Percentiles rank a stretch among this genome's conserved stretches.
Conservation (phyloP, 176 grass and related monocot genomes). For the Oryza punctata region DNA sequence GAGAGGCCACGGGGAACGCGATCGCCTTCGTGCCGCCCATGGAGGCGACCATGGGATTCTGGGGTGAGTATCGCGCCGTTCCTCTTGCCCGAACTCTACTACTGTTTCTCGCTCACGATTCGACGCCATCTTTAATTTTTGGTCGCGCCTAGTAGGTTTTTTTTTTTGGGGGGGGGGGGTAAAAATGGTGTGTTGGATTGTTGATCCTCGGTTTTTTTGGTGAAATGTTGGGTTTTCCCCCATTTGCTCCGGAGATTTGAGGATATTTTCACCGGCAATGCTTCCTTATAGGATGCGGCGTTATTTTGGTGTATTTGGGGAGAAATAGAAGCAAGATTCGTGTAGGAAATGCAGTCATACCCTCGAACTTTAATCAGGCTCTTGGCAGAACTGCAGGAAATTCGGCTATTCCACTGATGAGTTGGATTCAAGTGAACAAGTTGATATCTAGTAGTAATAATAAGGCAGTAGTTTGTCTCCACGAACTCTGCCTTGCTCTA, state of each 20-base stretch:
- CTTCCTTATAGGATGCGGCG: neutral
- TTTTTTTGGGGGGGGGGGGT: too few relatives aligned
- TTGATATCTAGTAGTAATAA: neutral
- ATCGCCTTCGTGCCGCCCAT: neutral
- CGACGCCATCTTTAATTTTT: neutral
- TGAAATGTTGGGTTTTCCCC: neutral
- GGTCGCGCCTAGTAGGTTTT: neutral
- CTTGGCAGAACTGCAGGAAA: neutral
- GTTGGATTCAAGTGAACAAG: neutral
- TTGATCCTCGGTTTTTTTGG: neutral
- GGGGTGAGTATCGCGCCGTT: slow-evolving; percentile 7
- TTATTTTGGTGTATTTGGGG: neutral
- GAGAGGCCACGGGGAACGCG: neutral
- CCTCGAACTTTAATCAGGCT: neutral
- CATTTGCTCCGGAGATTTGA: neutral
- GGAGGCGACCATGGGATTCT: slow-evolving; percentile 6
- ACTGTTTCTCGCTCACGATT: neutral
- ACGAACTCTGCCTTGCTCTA: neutral
- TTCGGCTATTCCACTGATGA: neutral
- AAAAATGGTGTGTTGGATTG: neutral
- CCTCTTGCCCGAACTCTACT: neutral
- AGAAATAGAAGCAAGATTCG: neutral
- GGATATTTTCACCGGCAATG: neutral
- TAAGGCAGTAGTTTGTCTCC: neutral
- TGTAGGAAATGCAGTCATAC: neutral